A percentile compares a stretch with the other conserved stretches of the same genome.
Conservation (phyloP, 1,284 basidiomycete species). For the Laetiporus sulphureus region DNA sequence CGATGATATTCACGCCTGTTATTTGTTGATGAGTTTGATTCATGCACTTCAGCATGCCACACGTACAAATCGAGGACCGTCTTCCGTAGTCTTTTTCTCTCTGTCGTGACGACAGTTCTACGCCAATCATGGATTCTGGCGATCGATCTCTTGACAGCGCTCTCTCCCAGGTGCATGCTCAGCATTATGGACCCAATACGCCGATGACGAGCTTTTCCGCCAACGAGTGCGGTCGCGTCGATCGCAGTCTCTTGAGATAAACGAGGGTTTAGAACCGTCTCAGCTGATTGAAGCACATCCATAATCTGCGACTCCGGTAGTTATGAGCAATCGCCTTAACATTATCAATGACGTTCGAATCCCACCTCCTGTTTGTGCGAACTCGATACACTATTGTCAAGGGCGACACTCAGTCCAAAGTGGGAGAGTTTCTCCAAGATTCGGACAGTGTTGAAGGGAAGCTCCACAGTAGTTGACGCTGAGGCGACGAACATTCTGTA, state of each 20-base stretch:
- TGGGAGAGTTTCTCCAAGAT: constrained; percentile 64
- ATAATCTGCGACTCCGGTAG: constrained; percentile 45
- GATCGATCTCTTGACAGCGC: constrained; percentile 54
- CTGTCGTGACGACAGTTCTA: constrained; percentile 54
- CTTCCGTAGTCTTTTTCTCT: constrained; percentile 65
- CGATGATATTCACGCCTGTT: constrained; percentile 62
- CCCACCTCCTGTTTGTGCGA: constrained; percentile 63
- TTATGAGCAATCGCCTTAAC: too few relatives aligned
- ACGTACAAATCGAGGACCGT: constrained; percentile 62
- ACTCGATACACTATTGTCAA: constrained; percentile 51
- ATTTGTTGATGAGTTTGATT: background rate
- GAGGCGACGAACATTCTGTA: constrained; percentile 49
- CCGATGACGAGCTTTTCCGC: constrained; percentile 43
- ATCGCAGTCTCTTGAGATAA: constrained; percentile 40
- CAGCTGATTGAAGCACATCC: constrained; percentile 47
- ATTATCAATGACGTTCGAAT: background rate
- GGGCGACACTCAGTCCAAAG: constrained; percentile 56
- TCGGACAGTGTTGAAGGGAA: constrained; percentile 41
- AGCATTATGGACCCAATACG: constrained; percentile 47
- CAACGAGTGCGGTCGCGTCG: constrained; percentile 43
- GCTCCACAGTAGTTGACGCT: constrained; percentile 29
- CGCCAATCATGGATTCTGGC: constrained; percentile 64
- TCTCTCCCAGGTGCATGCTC: constrained; percentile 56
- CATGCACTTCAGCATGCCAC: background rate
- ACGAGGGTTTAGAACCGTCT: constrained; percentile 42